Percentiles rank a stretch among this genome's conserved stretches.
phyloP scores from a whole-genome alignment of 495 filamentous ascomycete species.

The Aspergillus egyptiacus region DNA sequence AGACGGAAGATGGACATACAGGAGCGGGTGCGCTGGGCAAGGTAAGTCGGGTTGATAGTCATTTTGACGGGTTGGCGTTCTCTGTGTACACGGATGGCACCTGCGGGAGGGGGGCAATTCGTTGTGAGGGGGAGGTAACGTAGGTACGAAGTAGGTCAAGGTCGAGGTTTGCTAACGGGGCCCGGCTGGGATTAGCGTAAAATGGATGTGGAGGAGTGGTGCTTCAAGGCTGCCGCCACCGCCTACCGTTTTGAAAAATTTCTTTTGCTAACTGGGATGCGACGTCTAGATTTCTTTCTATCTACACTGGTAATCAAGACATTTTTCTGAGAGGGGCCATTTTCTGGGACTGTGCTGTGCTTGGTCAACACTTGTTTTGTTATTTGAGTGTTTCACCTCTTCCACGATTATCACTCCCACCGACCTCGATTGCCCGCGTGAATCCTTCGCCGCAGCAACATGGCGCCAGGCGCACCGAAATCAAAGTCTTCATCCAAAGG shows the following conservation, averaged over 20 bases:
- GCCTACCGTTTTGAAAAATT: constrained; percentile 44
- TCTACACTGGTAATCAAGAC: neutral
- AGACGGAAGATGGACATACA: constrained; percentile 56
- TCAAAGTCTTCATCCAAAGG: constrained; percentile 22
- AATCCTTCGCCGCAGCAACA: constrained; percentile 14
- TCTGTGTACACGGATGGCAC: constrained; percentile 22
- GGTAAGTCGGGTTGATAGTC: constrained; percentile 87
- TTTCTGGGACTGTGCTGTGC: too few relatives aligned
- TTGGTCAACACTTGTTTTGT: too few relatives aligned
- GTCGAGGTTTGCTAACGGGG: constrained; percentile 16
- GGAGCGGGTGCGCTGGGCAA: constrained; percentile 80
- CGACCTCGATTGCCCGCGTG: neutral
- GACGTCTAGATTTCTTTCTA: constrained; percentile 6
- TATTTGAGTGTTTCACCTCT: neutral
- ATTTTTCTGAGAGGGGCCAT: too few relatives aligned
- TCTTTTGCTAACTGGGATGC: constrained; percentile 9
- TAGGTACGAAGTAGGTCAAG: constrained; percentile 1
- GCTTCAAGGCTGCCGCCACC: constrained; percentile 27
- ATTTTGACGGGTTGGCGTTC: constrained; percentile 34
- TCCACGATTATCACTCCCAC: neutral
- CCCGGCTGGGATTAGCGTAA: constrained; percentile 17
- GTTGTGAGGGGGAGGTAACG: constrained; percentile 18
- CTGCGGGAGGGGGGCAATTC: constrained; percentile 14
- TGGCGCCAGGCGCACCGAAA: constrained; percentile 35
- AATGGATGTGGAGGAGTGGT: constrained; percentile 26